Conservation (phyloP, 2,329 filamentous ascomycete species). For the Chrysoporthe cubensis region DNA sequence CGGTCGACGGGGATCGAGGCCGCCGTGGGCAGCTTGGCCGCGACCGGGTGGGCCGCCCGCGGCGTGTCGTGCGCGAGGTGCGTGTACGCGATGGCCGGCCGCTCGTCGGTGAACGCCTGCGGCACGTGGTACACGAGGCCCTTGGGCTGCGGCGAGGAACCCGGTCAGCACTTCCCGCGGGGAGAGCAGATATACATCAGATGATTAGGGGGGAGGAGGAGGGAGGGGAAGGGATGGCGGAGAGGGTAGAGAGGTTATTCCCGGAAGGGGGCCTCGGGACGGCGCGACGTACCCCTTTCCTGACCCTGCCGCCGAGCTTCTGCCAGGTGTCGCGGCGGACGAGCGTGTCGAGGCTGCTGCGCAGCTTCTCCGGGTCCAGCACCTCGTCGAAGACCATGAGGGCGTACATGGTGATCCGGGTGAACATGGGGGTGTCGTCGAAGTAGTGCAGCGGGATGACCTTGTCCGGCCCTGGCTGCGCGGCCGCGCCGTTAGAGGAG, state of each 20-base stretch:
- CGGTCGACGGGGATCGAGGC: conserved; percentile 19
- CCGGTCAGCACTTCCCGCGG: too few relatives aligned
- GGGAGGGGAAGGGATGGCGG: too few relatives aligned
- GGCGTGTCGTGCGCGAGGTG: conserved; percentile 37
- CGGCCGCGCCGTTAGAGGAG: not conserved
- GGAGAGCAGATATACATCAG: not conserved
- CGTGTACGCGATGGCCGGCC: conserved; percentile 42
- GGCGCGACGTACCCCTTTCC: conserved; percentile 16
- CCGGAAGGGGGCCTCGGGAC: not conserved
- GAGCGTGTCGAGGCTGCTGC: conserved; percentile 31
- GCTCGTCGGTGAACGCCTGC: conserved; percentile 37
- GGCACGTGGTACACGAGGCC: conserved; percentile 2
- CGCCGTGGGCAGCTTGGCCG: conserved; percentile 36
- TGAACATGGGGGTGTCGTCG: conserved; percentile 32
- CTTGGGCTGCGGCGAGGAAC: not conserved
- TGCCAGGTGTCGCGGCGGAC: conserved; percentile 33
- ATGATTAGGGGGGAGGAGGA: too few relatives aligned
- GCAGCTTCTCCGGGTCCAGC: conserved; percentile 33
- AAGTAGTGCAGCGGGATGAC: conserved; percentile 33
- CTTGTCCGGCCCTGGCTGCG: conserved; percentile 17
- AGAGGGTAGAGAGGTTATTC: too few relatives aligned
- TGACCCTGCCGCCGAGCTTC: conserved; percentile 33
- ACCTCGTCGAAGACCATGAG: conserved; percentile 33
- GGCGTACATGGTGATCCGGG: conserved; percentile 32
- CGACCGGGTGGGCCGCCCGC: conserved; percentile 41